Evolutionary conservation across 1,284 basidiomycete species (phyloP), one percentile per base, ranked within the genome.

Genomic region (Paramarasmius palmivorus): DNA sequence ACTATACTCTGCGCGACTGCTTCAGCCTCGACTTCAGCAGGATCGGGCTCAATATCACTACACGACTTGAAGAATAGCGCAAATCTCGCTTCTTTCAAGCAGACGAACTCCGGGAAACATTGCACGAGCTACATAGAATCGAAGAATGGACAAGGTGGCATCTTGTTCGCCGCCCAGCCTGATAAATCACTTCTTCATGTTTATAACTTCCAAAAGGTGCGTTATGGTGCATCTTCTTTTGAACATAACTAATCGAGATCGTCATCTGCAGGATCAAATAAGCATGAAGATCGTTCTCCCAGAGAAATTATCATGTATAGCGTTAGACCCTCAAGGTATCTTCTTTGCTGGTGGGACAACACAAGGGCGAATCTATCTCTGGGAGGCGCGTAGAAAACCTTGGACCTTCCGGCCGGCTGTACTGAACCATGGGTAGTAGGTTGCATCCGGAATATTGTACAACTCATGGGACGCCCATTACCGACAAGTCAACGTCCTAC

Each of bases 391-490:
- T 76, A 46, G 17, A 23, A 15, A 49, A 41, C 53, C 53, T 35
- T 32, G 5, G 12, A 38, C 32, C 53, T 42, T 49, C 47, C 42
- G 50, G 32, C 34, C 45, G 15, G 26, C 36, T 51, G 39, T 29
- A 39, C 46, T 38, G 29, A 32, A 32, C 19, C 26, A n/a, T 44
- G 52, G 47, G 57, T 49, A 34, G 7, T 72, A 97, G 92, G 78
- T 95, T 61, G 79, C 90, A 2, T 96, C 94, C 3, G 96, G 96
- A 6, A 86, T 93, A 39, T 77, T 99, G 42, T 90, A 90, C 70
- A 85, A 90, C 56, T 86, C 90, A 0, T 95, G 95, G 82, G 95
- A 97, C 60, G 95, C 94, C 7, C 96, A 98, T 70, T 99, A 98
- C 72, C 91, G 95, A 47, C 81, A 88, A 62, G 79, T 98, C 40